A percentile compares a stretch with the other conserved stretches of the same genome.
phyloP scores from a whole-genome alignment of 257 asterid species.

The Solanum appendiculatum region DNA sequence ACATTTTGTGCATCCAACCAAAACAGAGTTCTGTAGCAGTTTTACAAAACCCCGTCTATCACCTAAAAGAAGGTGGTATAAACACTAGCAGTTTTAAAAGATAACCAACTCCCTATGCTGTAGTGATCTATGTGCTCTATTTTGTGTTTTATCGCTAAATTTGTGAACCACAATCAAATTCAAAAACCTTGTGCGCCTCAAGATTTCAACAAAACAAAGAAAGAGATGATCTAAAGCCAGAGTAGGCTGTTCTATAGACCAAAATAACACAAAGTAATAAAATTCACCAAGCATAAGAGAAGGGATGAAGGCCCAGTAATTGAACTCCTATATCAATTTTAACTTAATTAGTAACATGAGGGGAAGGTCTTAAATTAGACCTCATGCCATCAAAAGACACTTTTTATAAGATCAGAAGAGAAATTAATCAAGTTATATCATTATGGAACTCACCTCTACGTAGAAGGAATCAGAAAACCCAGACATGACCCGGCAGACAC shows the following conservation, averaged over 20 bases:
- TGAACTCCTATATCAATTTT: neutral
- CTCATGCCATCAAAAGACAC: neutral
- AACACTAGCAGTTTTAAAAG: neutral
- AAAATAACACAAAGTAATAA: neutral
- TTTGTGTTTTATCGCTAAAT: neutral
- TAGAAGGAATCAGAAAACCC: constrained; percentile 88
- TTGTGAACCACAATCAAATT: neutral
- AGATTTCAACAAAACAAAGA: neutral
- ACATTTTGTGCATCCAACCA: neutral
- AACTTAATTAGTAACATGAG: neutral
- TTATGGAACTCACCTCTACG: constrained; percentile 37
- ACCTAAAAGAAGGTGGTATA: neutral
- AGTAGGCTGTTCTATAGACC: neutral
- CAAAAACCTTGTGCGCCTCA: neutral
- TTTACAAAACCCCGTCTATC: neutral
- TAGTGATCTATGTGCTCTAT: neutral
- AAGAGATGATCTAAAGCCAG: neutral
- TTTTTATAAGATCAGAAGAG: neutral
- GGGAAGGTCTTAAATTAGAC: neutral
- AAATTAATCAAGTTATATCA: neutral
- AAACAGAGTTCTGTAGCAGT: neutral
- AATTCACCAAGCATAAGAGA: neutral
- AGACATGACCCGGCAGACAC: constrained; percentile 92
- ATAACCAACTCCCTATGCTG: neutral
- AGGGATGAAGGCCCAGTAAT: neutral